A percentile compares a stretch with the other conserved stretches of the same genome.
Evolutionary conservation across 116 monocot genomes (phyloP).

Genomic region (Phalaenopsis hybrid): DNA sequence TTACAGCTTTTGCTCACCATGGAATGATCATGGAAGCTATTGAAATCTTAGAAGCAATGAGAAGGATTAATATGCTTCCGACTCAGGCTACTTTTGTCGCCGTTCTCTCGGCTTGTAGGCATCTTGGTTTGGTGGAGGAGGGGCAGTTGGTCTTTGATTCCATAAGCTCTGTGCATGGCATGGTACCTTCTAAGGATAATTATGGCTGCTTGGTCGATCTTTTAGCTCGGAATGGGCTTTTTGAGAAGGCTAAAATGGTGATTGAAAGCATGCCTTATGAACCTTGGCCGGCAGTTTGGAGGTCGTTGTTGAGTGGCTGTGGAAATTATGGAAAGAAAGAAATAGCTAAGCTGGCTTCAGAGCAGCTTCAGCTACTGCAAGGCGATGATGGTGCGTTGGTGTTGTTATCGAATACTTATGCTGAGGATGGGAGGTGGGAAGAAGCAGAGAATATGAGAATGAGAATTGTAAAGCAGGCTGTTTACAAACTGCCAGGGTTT

Average conservation of each 20-base stretch:
- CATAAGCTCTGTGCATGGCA: constrained; percentile 7
- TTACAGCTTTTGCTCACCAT: constrained; percentile 35
- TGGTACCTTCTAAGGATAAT: constrained; percentile 10
- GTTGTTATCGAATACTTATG: constrained; percentile 20
- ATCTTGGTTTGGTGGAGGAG: constrained; percentile 32
- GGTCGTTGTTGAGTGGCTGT: constrained; percentile 22
- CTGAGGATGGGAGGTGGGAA: constrained; percentile 28
- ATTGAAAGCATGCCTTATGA: constrained; percentile 28
- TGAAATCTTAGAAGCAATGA: constrained; percentile 17
- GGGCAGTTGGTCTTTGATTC: constrained; percentile 16
- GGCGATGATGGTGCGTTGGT: constrained; percentile 20
- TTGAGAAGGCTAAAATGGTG: constrained; percentile 16
- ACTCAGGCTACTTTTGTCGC: constrained; percentile 31
- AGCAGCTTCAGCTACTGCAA: constrained; percentile 11
- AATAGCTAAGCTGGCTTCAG: constrained; percentile 2
- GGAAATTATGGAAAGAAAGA: constrained; percentile 21
- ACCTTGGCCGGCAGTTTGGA: constrained; percentile 34
- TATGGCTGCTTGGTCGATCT: constrained; percentile 25
- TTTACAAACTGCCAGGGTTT: constrained; percentile 14
- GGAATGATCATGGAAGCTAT: constrained; percentile 18
- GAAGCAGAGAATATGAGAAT: constrained; percentile 14
- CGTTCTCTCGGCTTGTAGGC: constrained; percentile 30
- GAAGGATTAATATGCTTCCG: constrained; percentile 5
- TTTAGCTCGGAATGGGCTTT: constrained; percentile 22
- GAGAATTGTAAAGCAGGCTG: constrained; percentile 8